Conservation (phyloP, 495 filamentous ascomycete species). For the Penicillium atrosanguineum region DNA sequence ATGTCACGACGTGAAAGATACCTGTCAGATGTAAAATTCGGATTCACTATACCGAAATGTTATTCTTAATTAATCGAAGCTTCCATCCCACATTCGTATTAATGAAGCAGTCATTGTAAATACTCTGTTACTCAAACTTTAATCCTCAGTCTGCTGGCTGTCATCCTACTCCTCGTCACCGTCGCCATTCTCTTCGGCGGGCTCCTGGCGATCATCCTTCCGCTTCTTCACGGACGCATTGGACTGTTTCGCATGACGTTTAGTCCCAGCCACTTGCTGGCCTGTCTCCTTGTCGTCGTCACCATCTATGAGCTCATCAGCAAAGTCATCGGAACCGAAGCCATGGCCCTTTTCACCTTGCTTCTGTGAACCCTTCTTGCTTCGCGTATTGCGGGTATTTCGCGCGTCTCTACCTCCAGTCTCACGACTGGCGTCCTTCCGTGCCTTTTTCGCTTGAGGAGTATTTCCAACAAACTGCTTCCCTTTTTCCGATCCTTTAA, state of each 20-base stretch:
- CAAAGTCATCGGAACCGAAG: not conserved
- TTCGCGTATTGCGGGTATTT: not conserved
- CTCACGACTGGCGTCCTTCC: slow-evolving; percentile 23
- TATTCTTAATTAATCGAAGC: too few relatives aligned
- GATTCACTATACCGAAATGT: not conserved
- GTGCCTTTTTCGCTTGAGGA: slow-evolving; percentile 31
- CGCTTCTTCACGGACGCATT: slow-evolving; percentile 7
- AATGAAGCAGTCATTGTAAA: not conserved
- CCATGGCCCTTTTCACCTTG: not conserved
- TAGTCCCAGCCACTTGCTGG: not conserved
- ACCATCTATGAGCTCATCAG: not conserved
- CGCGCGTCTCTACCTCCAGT: not conserved
- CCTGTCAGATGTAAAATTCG: not conserved
- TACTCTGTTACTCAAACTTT: not conserved
- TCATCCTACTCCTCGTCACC: not conserved
- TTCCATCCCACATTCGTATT: not conserved
- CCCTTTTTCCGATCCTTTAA: slow-evolving; percentile 38
- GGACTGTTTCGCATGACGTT: slow-evolving; percentile 10
- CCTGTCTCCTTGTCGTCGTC: not conserved
- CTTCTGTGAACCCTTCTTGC: not conserved
- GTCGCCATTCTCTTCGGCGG: too few relatives aligned
- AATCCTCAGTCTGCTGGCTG: not conserved
- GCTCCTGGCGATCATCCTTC: not conserved
- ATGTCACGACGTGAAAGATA: not conserved
- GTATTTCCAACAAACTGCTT: slow-evolving; percentile 48